A percentile compares a stretch with the other conserved stretches of the same genome.
Conservation (phyloP, 106 monocot species). For the Posidonia australis region DNA sequence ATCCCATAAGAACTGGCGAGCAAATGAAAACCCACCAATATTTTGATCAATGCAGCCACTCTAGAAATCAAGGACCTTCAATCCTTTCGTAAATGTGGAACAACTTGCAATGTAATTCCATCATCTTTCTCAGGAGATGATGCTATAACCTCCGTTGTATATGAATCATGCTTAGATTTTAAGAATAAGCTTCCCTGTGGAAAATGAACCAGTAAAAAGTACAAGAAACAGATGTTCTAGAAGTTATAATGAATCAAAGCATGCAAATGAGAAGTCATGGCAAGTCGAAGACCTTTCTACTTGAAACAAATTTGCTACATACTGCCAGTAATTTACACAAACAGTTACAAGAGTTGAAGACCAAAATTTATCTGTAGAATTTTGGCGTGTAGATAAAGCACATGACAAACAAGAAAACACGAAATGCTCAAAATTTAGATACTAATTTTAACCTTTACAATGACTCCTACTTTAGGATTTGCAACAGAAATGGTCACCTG, state of each 20-base stretch:
- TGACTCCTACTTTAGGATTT: too few species aligned
- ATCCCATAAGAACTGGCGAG: neutral
- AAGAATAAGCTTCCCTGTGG: constrained; percentile 22
- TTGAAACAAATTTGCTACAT: constrained; percentile 52
- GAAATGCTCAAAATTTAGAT: too few species aligned
- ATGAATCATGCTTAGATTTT: constrained; percentile 38
- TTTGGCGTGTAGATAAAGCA: too few species aligned
- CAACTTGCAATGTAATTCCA: constrained; percentile 23
- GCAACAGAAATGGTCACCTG: too few species aligned
- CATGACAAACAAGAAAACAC: too few species aligned
- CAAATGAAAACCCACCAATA: constrained; percentile 43
- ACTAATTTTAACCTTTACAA: too few species aligned
- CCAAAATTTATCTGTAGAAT: too few species aligned
- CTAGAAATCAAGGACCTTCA: constrained; percentile 52
- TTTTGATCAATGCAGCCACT: constrained; percentile 77
- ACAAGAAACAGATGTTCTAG: neutral
- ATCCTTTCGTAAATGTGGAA: constrained; percentile 51
- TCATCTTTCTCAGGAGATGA: constrained; percentile 44
- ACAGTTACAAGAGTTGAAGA: too few species aligned
- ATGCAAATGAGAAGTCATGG: neutral
- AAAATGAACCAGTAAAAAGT: neutral
- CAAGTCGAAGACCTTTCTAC: constrained; percentile 38
- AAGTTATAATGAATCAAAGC: neutral
- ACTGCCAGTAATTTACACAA: too few species aligned
- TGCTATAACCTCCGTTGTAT: constrained; percentile 46